Base-by-base conservation (phyloP, 148 eudicot species). In the Chenopodium suecicum region DNA sequence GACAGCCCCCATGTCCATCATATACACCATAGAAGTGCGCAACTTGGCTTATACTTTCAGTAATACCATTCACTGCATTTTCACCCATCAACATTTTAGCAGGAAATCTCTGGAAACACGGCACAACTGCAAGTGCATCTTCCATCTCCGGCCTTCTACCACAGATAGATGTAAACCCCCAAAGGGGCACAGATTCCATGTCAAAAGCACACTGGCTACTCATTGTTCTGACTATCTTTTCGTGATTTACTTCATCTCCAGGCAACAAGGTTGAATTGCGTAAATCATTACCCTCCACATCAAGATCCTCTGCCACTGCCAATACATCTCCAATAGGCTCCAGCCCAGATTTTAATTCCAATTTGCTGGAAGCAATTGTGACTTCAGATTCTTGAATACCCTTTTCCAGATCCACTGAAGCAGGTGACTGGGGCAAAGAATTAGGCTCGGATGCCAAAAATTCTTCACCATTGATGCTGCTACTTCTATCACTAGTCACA, bases 1-100 rank as follows among this genome's bases (percentile, higher is more conserved):
- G 91, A 84, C 85, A 84, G 63, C 92, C 92, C 29, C 92, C 92
- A 71, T 88, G 92, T 20, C 92, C 92, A 83, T 90, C 92, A 82
- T 90, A 90, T 80, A 90, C 92, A 70, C 91, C 88, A 77, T 87
- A 88, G 68, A 90, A 87, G 77, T 87, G 85, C 34, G 78, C 83
- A 47, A 77, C 72, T 62, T 90, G 87, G 71, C 79, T 81, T 71
- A 83, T 71, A 72, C 77, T 70, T 44, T 82, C 86, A 71, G 83
- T 74, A 13, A 82, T 72, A 74, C 85, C 88, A 75, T 87, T 86
- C 68, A 82, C 75, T 22, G 64, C 73, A 70, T 76, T 79, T 60
- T 70, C 82, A 65, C 77, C 83, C 85, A 74, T 76, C 62, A 88
- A 72, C 86, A 90, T 63, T 66, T 88, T 86, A 37, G 85, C 76